phyloP scores from a whole-genome alignment of 768 basidiomycete species.

The Lactarius hengduanensis region DNA sequence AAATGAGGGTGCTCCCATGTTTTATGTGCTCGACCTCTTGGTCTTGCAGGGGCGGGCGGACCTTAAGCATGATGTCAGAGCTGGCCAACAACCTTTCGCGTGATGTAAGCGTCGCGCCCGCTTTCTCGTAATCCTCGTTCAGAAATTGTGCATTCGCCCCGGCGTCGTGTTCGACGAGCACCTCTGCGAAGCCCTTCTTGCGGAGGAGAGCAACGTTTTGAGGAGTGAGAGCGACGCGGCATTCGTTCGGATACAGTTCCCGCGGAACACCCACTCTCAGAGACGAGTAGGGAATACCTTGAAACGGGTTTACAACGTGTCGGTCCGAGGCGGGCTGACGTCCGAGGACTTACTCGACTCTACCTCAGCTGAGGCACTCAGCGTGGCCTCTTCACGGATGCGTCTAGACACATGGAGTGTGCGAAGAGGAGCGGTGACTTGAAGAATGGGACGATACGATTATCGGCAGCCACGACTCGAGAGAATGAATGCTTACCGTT shows the following conservation, averaged over 20 bases:
- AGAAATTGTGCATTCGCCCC: conserved; percentile 74
- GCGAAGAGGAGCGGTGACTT: conserved; percentile 14
- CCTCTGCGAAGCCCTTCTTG: conserved; percentile 78
- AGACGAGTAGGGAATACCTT: conserved; percentile 64
- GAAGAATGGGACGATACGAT: neutral
- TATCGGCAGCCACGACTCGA: neutral
- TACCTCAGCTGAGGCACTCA: conserved; percentile 12
- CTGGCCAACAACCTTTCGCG: conserved; percentile 63
- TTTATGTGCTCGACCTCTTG: conserved; percentile 63
- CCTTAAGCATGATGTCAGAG: conserved; percentile 83
- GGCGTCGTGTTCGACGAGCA: conserved; percentile 72
- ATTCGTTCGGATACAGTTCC: conserved; percentile 75
- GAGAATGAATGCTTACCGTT: neutral
- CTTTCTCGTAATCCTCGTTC: conserved; percentile 75
- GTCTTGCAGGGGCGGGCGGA: conserved; percentile 67
- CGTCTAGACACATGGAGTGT: conserved; percentile 19
- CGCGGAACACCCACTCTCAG: conserved; percentile 74
- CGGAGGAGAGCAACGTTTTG: conserved; percentile 69
- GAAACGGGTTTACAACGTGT: conserved; percentile 5
- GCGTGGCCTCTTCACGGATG: conserved; percentile 6
- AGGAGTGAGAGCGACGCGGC: conserved; percentile 79
- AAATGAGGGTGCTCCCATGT: conserved; percentile 76
- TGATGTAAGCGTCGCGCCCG: conserved; percentile 77
- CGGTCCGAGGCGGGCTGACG: neutral
- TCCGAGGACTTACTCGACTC: conserved; percentile 21